Percentiles rank a stretch among this genome's conserved stretches.
phyloP scores from a whole-genome alignment of 1,139 yeast species.

The Kluyveromyces marxianus region DNA sequence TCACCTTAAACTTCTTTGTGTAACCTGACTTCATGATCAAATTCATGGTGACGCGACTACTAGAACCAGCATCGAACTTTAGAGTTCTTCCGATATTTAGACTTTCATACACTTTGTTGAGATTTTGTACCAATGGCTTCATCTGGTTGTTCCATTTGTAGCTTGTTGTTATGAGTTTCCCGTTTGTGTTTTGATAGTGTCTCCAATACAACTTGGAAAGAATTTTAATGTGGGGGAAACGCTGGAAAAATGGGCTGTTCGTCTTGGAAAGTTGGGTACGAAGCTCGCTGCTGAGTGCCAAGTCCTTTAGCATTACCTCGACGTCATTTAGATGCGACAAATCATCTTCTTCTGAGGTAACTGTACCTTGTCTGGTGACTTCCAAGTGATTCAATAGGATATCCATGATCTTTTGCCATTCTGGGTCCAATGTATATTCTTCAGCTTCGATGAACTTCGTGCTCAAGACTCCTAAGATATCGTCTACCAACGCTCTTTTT shows the following conservation, averaged over 20 bases:
- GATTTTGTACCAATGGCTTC: not conserved
- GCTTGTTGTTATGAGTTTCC: slow-evolving; percentile 1
- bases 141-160: slow-evolving; percentile 1
- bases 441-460: slow-evolving; percentile 45
- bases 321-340: slow-evolving; percentile 49
- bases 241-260: slow-evolving; percentile 11
- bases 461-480: slow-evolving; percentile 62
- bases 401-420: slow-evolving; percentile 22
- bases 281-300: slow-evolving; percentile 43
- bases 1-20: not conserved
- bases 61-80: slow-evolving; percentile 1
- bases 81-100: slow-evolving; percentile 1
- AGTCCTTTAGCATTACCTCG: slow-evolving; percentile 82
- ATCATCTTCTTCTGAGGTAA: slow-evolving; percentile 12
- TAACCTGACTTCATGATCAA: not conserved
- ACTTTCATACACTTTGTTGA: not conserved
- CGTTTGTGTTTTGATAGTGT: not conserved
- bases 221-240: slow-evolving; percentile 20
- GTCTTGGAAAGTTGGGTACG: slow-evolving; percentile 27
- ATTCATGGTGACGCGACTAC: slow-evolving; percentile 1
- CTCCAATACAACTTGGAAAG: slow-evolving; percentile 27
- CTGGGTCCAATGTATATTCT: slow-evolving; percentile 34
- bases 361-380: slow-evolving; percentile 6
- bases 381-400: slow-evolving; percentile 14
- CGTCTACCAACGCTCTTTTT: slow-evolving; percentile 65